Evolutionary conservation across 106 monocot species (phyloP), one percentile per base, ranked within the genome.

Genomic region (Dioscorea zingiberensis): DNA sequence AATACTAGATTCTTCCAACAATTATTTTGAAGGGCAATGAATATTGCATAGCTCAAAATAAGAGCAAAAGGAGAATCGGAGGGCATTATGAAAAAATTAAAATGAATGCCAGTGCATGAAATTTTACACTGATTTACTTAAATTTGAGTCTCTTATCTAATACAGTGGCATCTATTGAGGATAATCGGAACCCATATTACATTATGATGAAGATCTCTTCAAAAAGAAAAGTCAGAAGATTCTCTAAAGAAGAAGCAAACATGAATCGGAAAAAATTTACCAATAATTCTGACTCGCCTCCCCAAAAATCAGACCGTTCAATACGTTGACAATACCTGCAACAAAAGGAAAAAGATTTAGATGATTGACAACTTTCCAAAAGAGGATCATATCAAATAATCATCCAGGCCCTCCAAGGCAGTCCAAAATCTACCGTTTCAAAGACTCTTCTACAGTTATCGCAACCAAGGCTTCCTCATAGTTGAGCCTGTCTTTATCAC

Each of bases 241-340:
- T 21, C 5, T 13, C 17, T 54, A 4, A 11, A 21, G n/a, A 54
- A 22, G 0, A 23, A 24, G 0, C 13, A 58, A 58, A 58, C 25
- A 3, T 58, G 12, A 21, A 24, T 7, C 3, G 4, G 23, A 5
- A 1, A 18, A 29, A 55, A 26, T 68, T 71, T 74, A 90, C 90
- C 80, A 98, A 48, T 67, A 98, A 70, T 61, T 98, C 98, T 60
- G 98, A 84, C 47, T 98, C 93, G 62, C 98, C 98, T 58, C 98
- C 93, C 98, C 98, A 92, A 64, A 97, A 97, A 67, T 88, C 84
- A 66, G 97, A 65, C 19, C 77, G 71, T 65, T 67, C 64, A 59
- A 97, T 97, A 27, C 92, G 87, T 54, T 92, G 85, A 70, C 97
- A 97, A 71, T 97, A 97, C 65, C 95, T 91, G 62, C 66, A 76